These are phyloP conservation scores for Fusarium nodosum DNA, from an alignment of 2,329 filamentous ascomycete genomes.

Conservation along the genomic window DNA sequence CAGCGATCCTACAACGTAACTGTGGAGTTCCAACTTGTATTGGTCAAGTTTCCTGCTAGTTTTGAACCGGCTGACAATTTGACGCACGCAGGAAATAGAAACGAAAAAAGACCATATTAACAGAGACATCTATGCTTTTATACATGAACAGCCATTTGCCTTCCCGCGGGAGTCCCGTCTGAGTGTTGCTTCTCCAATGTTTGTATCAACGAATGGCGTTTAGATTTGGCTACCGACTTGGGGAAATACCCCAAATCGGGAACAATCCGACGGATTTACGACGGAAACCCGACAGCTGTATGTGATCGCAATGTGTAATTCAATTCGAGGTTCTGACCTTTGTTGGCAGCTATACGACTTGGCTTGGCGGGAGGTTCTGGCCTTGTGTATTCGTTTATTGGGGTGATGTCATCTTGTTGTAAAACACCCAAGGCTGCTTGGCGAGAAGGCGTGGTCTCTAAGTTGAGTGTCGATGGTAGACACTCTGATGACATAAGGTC, in stretches of 20 bases:
- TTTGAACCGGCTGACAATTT: neutral
- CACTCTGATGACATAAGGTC: slow-evolving; percentile 16
- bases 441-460: neutral
- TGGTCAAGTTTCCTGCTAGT: slow-evolving; percentile 8
- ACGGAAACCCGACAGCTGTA: slow-evolving; percentile 15
- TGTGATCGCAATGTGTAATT: slow-evolving; percentile 8
- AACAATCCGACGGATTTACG: slow-evolving; percentile 43
- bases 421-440: neutral
- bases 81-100: slow-evolving; percentile 12
- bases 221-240: slow-evolving; percentile 30
- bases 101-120: neutral
- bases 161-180: slow-evolving; percentile 28
- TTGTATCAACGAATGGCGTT: slow-evolving; percentile 33
- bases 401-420: slow-evolving; percentile 21
- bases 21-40: neutral
- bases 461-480: slow-evolving; percentile 4
- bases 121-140: slow-evolving; percentile 33
- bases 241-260: slow-evolving; percentile 30
- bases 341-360: slow-evolving; percentile 25
- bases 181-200: slow-evolving; percentile 10
- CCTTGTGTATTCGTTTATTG: neutral
- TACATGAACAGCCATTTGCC: slow-evolving; percentile 20
- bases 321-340: slow-evolving; percentile 31
- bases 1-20: neutral
- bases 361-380: neutral